Conservation (phyloP, 2,329 filamentous ascomycete genomes). For the Aspergillus nomiae region DNA sequence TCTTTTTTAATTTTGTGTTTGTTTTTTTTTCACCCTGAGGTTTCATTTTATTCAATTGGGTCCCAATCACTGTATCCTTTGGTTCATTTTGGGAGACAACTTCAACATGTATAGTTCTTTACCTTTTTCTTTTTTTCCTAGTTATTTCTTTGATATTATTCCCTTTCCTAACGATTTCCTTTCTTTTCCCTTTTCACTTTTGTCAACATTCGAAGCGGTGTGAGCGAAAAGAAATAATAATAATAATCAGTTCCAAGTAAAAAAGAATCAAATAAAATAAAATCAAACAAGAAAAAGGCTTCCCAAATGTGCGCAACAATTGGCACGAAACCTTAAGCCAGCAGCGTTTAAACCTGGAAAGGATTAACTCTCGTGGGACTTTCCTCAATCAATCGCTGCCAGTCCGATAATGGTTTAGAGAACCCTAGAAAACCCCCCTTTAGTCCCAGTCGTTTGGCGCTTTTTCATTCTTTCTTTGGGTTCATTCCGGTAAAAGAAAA, state of each 20-base stretch:
- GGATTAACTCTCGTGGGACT: constrained; percentile 8
- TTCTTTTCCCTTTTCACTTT: neutral
- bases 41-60: neutral
- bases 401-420: neutral
- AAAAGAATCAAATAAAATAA: neutral
- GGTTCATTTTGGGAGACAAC: neutral
- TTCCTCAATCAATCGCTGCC: neutral
- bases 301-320: constrained; percentile 1
- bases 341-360: neutral
- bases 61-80: neutral
- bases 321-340: constrained; percentile 3
- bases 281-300: neutral
- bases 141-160: neutral
- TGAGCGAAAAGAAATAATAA: neutral
- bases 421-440: neutral
- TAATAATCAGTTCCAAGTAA: neutral
- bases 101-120: neutral
- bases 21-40: neutral
- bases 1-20: neutral
- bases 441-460: neutral
- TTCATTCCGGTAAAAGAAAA: neutral
- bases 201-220: neutral
- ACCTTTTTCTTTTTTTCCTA: neutral
- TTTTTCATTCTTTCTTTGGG: neutral
- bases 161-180: neutral